Conservation (phyloP, 2,329 filamentous ascomycete genomes). For the Penicillium digitatum region DNA sequence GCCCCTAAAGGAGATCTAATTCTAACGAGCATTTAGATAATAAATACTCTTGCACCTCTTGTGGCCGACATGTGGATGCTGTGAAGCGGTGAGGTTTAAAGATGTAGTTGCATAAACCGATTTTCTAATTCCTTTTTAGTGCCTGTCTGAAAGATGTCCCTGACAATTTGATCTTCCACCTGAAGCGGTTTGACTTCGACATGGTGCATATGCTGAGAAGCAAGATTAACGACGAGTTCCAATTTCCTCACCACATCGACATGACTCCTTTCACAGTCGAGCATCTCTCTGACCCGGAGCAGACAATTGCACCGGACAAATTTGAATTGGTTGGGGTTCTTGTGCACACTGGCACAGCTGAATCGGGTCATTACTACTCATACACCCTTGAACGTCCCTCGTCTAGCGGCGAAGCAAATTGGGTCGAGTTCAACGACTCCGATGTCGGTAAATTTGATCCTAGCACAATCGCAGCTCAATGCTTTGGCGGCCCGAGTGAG, state of each 20-base stretch:
- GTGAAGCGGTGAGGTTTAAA: slow-evolving; percentile 65
- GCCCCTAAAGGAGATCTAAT: neutral
- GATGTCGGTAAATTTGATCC: slow-evolving; percentile 72
- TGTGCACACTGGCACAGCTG: slow-evolving; percentile 86
- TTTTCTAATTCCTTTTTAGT: slow-evolving; percentile 42
- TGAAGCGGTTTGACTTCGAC: slow-evolving; percentile 60
- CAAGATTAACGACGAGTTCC: slow-evolving; percentile 95
- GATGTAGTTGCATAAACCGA: neutral
- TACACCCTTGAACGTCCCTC: slow-evolving; percentile 78
- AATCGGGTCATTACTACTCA: slow-evolving; percentile 96
- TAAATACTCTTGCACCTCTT: slow-evolving; percentile 94
- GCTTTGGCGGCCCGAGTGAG: slow-evolving; percentile 71
- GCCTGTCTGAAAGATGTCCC: slow-evolving; percentile 90
- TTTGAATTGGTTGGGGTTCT: slow-evolving; percentile 95
- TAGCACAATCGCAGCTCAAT: slow-evolving; percentile 65
- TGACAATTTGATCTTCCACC: slow-evolving; percentile 89
- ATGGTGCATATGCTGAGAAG: slow-evolving; percentile 67
- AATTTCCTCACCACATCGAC: slow-evolving; percentile 78
- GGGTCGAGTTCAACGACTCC: slow-evolving; percentile 96
- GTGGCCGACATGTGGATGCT: slow-evolving; percentile 83
- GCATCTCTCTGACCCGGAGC: slow-evolving; percentile 63
- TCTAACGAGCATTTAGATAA: slow-evolving; percentile 60
- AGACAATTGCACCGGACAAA: slow-evolving; percentile 61
- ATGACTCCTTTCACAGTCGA: slow-evolving; percentile 89
- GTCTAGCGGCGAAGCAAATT: slow-evolving; percentile 49